phyloP scores from a whole-genome alignment of 2,329 filamentous ascomycete genomes.

The Periconia digitata region DNA sequence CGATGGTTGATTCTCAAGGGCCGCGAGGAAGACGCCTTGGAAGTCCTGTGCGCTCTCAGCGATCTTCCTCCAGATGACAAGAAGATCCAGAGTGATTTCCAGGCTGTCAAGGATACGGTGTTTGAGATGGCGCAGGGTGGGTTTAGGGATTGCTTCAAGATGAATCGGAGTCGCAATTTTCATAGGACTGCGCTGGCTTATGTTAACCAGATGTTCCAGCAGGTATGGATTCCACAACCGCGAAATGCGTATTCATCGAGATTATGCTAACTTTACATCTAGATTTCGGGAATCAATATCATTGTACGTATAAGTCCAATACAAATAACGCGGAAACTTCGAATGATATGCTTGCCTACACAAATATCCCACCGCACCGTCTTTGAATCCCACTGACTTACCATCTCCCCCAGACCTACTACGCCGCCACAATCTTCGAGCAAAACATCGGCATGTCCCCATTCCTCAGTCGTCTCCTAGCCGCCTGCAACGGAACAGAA shows the following conservation, averaged over 20 bases:
- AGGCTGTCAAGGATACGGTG: slow-evolving; percentile 41
- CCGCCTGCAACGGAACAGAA: slow-evolving; percentile 47
- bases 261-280: slow-evolving; percentile 47
- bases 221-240: slow-evolving; percentile 22
- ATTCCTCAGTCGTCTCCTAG: slow-evolving; percentile 38
- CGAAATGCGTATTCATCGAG: background rate
- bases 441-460: slow-evolving; percentile 43
- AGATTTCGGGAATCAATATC: slow-evolving; percentile 43
- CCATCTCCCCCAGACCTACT: slow-evolving; percentile 43
- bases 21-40: slow-evolving; percentile 46
- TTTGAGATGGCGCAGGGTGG: slow-evolving; percentile 47
- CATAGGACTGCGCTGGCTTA: slow-evolving; percentile 48
- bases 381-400: background rate
- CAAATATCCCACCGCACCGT: too few relatives aligned
- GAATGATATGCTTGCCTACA: background rate
- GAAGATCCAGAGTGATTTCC: slow-evolving; percentile 39
- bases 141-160: slow-evolving; percentile 62
- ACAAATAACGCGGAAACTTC: background rate
- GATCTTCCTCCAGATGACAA: slow-evolving; percentile 43
- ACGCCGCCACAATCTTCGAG: slow-evolving; percentile 47
- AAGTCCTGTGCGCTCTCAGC: slow-evolving; percentile 41
- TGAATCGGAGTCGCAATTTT: slow-evolving; percentile 50
- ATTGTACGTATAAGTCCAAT: background rate
- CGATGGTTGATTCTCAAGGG: slow-evolving; percentile 58
- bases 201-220: slow-evolving; percentile 50